These are phyloP conservation scores for Moesziomyces sp. DNA, from an alignment of 1,284 basidiomycete genomes.

Conservation along the genomic window DNA sequence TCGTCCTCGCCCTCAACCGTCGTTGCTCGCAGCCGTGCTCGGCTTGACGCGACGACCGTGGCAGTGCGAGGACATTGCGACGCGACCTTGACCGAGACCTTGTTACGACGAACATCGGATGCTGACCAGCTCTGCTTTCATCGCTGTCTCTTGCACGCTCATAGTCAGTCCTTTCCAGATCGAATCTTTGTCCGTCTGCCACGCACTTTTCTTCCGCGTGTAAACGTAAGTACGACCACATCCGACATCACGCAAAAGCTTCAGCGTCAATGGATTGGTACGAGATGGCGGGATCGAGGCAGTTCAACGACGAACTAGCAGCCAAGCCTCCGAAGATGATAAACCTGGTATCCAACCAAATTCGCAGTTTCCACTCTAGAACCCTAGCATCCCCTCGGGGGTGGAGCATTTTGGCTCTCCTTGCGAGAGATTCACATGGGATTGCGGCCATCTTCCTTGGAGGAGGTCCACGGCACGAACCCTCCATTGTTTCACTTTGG, in stretches of 20 bases:
- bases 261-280: background rate
- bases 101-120: background rate
- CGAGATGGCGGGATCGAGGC: background rate
- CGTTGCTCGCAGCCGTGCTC: conserved; percentile 3
- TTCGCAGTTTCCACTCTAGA: conserved; percentile 69
- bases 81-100: background rate
- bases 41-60: background rate
- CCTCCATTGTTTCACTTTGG: conserved; percentile 57
- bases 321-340: conserved; percentile 63
- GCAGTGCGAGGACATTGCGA: background rate
- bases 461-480: conserved; percentile 66
- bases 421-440: conserved; percentile 62
- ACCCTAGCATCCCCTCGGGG: conserved; percentile 58
- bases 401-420: conserved; percentile 65
- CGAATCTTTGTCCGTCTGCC: conserved; percentile 2
- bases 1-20: conserved; percentile 13
- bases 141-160: conserved; percentile 2
- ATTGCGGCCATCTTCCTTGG: conserved; percentile 56
- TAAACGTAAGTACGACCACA: conserved; percentile 24
- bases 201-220: background rate
- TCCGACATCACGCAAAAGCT: background rate
- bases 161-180: conserved; percentile 12
- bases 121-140: conserved; percentile 10
- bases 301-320: background rate
- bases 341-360: conserved; percentile 68